Evolutionary conservation across 257 asterid species (phyloP).

Genomic region (Solanum gandarillasii): DNA sequence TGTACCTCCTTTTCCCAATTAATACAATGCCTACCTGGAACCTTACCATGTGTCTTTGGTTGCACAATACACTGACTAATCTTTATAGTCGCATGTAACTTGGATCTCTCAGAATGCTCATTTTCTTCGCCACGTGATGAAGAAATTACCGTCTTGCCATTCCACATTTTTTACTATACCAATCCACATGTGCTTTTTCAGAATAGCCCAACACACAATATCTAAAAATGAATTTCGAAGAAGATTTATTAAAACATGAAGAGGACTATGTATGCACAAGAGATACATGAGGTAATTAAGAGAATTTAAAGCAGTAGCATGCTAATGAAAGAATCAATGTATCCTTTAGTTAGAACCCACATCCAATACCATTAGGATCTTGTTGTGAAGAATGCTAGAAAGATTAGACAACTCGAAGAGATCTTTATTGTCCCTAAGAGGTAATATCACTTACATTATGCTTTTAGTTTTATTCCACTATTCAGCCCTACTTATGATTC

Average conservation of each 20-base stretch:
- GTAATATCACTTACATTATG: not conserved
- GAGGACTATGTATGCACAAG: not conserved
- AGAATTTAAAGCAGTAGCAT: not conserved
- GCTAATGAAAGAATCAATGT: not conserved
- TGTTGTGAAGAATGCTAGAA: not conserved
- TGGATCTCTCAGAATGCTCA: not conserved
- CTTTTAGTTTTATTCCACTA: not conserved
- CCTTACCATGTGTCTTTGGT: not conserved
- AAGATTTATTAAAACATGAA: not conserved
- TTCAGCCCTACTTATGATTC: not conserved
- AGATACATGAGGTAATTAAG: not conserved
- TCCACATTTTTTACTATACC: not conserved
- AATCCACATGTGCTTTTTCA: not conserved
- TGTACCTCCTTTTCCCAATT: slow-evolving; percentile 31
- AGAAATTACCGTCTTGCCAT: not conserved
- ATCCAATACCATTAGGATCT: not conserved
- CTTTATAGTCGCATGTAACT: not conserved
- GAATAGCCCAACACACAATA: not conserved
- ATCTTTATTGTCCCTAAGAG: not conserved
- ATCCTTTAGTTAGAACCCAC: not conserved
- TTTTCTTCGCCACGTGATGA: not conserved
- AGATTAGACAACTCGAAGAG: not conserved
- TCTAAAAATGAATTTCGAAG: not conserved
- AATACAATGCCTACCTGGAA: not conserved
- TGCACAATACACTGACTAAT: not conserved